Base-by-base conservation (phyloP, 192 early-diverging fungal species). In the Coemansia sp. region DNA sequence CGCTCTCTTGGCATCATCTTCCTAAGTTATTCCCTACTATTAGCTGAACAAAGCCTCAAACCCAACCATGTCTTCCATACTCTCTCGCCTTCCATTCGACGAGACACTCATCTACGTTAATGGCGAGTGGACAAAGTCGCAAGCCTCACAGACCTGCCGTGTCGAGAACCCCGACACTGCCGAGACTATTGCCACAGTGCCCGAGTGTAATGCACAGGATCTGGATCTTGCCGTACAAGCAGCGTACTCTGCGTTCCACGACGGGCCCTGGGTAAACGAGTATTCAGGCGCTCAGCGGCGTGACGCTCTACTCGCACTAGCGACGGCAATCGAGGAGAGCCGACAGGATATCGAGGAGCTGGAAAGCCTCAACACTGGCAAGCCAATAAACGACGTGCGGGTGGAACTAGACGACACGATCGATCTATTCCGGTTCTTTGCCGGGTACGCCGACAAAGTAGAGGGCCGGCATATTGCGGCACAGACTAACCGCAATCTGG, bases 351-450 rank as follows among this genome's bases (percentile, higher is more conserved):
- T 88, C 26, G 84, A 81, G 47, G 40, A 71, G 3, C 63, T 86
- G 39, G 87, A 88, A 55, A 84, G 70, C 53, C 37, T 85, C 52
- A 83, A 85, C 60, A 84, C 84, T 0, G 87, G 87, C 2, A 88
- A 88, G 66, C 86, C 87, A 1, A 76, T 84, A 38, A 50, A 28
- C 9, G 87, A 86, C 63, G 73, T 85, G 53, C 70, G 80, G 13
- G 70, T 65, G 2, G 87, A 88, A 64, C 68, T 88, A 14, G 68
- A 78, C 32, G 81, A 83, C 73, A 75, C 81, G 17, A 75, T 83
- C 19, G 81, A 83, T 21, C 70, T 78, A 49, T 78, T 83, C 73
- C 62, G 76, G 49, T 73, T 75, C 60, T 83, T 83, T 68, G 81
- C 81, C 3, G 81, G 81, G 19, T 83, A 75, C 39, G 81, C 81